A percentile compares a stretch with the other conserved stretches of the same genome.
Conservation (phyloP, 2,329 filamentous ascomycete genomes). For the Ophiostoma angusticollis region DNA sequence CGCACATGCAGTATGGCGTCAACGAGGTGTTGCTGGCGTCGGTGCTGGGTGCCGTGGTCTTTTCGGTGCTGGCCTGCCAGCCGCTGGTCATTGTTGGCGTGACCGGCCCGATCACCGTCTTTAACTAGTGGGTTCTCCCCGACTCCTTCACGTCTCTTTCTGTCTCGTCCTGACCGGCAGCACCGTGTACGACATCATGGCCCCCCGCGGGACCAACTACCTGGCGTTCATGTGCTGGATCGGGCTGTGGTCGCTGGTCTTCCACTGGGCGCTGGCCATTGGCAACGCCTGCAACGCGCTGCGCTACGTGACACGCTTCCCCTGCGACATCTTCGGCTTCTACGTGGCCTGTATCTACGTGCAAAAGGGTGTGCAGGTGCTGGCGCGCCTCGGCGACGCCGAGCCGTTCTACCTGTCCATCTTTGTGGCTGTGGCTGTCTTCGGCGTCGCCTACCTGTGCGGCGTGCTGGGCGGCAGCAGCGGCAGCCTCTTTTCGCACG, state of each 20-base stretch:
- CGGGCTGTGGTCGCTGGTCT: slow-evolving; percentile 72
- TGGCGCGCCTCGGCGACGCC: slow-evolving; percentile 57
- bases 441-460: slow-evolving; percentile 63
- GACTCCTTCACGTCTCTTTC: too few species aligned
- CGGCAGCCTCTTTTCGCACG: slow-evolving; percentile 60
- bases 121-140: slow-evolving; percentile 69
- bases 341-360: slow-evolving; percentile 88
- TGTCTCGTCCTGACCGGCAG: too few species aligned
- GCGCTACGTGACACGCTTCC: slow-evolving; percentile 82
- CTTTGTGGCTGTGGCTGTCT: slow-evolving; percentile 61
- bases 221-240: slow-evolving; percentile 89
- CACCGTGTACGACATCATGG: slow-evolving; percentile 82
- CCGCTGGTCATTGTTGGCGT: slow-evolving; percentile 85
- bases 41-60: slow-evolving; percentile 70
- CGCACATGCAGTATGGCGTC: slow-evolving; percentile 70
- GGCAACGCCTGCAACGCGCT: slow-evolving; percentile 81
- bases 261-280: slow-evolving; percentile 73
- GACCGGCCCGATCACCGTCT: slow-evolving; percentile 82
- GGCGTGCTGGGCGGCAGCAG: slow-evolving; percentile 56
- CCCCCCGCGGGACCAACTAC: slow-evolving; percentile 64
- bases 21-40: slow-evolving; percentile 84
- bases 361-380: slow-evolving; percentile 79
- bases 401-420: slow-evolving; percentile 68
- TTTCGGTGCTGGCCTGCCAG: slow-evolving; percentile 66
- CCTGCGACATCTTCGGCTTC: slow-evolving; percentile 88